phyloP scores from a whole-genome alignment of 768 basidiomycete species.

The Tubosaeta sp. region DNA sequence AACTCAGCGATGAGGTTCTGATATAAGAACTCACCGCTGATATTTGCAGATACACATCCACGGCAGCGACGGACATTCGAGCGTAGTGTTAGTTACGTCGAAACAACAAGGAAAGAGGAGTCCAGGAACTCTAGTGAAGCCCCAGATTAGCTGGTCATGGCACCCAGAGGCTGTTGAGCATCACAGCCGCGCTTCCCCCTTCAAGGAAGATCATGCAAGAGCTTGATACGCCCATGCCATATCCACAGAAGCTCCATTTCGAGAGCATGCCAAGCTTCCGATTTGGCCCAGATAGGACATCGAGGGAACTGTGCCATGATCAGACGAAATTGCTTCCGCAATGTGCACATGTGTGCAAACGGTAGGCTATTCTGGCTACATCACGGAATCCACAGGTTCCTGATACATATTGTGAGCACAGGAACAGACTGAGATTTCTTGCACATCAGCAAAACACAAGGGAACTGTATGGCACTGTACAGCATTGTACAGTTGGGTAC shows the following conservation, averaged over 20 bases:
- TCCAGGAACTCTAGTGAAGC: background rate
- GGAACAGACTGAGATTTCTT: no score
- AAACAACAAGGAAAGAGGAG: background rate
- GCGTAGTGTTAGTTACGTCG: background rate
- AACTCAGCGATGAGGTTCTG: background rate
- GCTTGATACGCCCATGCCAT: background rate
- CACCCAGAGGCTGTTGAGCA: background rate
- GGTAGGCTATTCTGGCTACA: no score
- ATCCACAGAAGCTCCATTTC: background rate
- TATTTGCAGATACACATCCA: background rate
- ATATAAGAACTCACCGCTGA: background rate
- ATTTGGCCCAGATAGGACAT: background rate
- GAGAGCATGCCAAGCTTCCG: background rate
- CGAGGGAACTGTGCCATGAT: no score
- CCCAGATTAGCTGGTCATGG: background rate
- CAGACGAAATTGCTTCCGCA: no score
- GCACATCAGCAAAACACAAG: no score
- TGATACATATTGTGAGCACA: no score
- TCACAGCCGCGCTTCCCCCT: background rate
- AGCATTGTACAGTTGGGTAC: no score
- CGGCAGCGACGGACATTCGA: background rate
- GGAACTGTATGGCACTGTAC: no score
- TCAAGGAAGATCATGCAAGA: background rate
- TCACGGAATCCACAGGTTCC: no score
- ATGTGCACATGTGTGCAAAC: no score